Conservation (phyloP, 495 filamentous ascomycete genomes). For the Talaromyces thailandensis region DNA sequence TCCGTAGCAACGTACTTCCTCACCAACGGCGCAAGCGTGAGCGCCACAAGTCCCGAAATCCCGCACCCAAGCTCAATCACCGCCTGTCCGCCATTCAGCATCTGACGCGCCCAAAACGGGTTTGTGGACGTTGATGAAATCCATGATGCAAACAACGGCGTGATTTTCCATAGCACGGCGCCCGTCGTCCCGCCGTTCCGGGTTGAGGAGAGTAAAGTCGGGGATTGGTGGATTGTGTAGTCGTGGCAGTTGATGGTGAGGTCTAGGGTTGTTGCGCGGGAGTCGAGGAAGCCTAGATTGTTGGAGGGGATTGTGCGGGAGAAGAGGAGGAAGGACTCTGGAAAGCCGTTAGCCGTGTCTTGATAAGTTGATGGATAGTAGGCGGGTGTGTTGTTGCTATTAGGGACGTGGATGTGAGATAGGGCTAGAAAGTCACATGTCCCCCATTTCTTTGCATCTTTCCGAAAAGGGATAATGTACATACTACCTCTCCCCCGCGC, state of each 20-base stretch:
- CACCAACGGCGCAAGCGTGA: conserved; percentile 53
- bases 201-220: conserved; percentile 66
- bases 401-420: neutral
- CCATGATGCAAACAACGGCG: conserved; percentile 79
- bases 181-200: conserved; percentile 83
- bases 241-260: conserved; percentile 60
- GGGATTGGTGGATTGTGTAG: conserved; percentile 77
- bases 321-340: conserved; percentile 84
- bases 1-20: conserved; percentile 72
- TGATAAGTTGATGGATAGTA: neutral
- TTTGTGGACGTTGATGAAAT: conserved; percentile 49
- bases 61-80: conserved; percentile 84
- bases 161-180: conserved; percentile 93
- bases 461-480: neutral
- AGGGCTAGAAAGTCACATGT: conserved; percentile 3
- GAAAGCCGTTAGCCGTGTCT: neutral
- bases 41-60: conserved; percentile 65
- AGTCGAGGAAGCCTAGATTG: conserved; percentile 78
- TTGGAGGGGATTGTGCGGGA: conserved; percentile 63
- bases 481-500: neutral
- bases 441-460: neutral
- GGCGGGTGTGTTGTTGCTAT: neutral
- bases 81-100: conserved; percentile 35
- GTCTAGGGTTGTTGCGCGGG: conserved; percentile 54
- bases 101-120: conserved; percentile 48